A percentile compares a stretch with the other conserved stretches of the same genome.
phyloP scores from a whole-genome alignment of 768 basidiomycete genomes.

The Mycena rosella region DNA sequence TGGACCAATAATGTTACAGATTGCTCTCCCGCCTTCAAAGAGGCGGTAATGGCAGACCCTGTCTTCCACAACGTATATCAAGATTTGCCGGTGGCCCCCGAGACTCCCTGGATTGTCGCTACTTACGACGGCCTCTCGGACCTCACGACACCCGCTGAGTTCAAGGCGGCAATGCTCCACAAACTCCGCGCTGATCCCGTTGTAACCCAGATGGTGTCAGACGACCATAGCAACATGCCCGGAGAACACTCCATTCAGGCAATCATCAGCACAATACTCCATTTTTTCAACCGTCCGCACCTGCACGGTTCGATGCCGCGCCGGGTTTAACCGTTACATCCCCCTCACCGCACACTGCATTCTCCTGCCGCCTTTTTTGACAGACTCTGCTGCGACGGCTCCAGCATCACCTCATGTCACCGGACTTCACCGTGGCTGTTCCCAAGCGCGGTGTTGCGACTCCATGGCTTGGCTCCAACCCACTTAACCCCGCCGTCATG shows the following conservation, averaged over 20 bases:
- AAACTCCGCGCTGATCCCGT: not conserved
- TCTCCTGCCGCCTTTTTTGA: not conserved
- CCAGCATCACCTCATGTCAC: conserved; percentile 5
- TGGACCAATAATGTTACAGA: not conserved
- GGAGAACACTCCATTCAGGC: not conserved
- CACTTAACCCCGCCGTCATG: not conserved
- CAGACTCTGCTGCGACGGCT: not conserved
- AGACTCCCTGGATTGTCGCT: not conserved
- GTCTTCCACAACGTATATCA: conserved; percentile 2
- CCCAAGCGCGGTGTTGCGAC: not conserved
- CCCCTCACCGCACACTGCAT: not conserved
- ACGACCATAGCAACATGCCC: not conserved
- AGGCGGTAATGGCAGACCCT: not conserved
- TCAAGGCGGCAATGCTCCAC: not conserved
- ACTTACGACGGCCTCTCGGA: not conserved
- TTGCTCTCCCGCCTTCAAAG: conserved; percentile 1
- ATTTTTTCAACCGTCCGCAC: not conserved
- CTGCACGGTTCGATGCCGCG: not conserved
- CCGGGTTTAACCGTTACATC: not conserved
- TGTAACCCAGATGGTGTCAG: not conserved
- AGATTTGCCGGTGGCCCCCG: not conserved
- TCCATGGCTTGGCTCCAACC: not conserved
- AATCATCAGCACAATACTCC: not conserved
- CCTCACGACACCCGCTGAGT: not conserved
- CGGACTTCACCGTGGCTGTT: not conserved